Base-by-base conservation (phyloP, 179 eudicot genomes). In the Vitellaria paradoxa region DNA sequence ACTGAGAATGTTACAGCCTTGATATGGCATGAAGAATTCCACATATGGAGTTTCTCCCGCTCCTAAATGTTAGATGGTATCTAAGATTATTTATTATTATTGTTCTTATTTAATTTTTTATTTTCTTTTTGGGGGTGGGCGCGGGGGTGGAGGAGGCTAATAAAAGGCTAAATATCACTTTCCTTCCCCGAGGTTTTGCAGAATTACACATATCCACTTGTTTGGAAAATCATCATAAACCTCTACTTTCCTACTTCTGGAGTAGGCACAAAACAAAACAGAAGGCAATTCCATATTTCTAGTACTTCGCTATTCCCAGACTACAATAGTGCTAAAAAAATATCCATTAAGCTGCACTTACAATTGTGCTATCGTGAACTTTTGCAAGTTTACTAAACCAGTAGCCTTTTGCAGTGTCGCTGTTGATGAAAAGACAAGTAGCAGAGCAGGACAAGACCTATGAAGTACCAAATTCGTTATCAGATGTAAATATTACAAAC, bases 381-480 rank as follows among this genome's bases (percentile, higher is more conserved):
- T 42, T 13, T 68, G 68, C 45, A 26, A 52, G 6, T 62, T 75
- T 78, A 47, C 69, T 11, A 8, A 45, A 20, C 21, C 30, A 69
- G 15, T 46, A 46, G 18, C 78, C 47, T 78, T 81, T 82, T 81
- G 82, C 91, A 93, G 99, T 86, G 80, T 92, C 99, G 18, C 63
- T 96, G 82, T 78, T 96, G 72, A 70, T 81, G 84, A 96, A 89
- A 86, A 91, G 93, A 81, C 85, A 84, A 76, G 61, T 83, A 77
- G 75, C 79, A 55, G 90, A 85, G 84, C 80, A 84, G 74, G 75
- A 83, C 55, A 74, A 80, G 80, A 68, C 56, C 20, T 59, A 69
- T 79, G 68, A 71, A 78, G 60, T 79, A 70, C 72, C 87, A 50
- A 78, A 66, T 82, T 76, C 84, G 37, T 70, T 81, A 70, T 60